Conservation (phyloP, 2,329 filamentous ascomycete species). For the Simplicillium aogashimaense region DNA sequence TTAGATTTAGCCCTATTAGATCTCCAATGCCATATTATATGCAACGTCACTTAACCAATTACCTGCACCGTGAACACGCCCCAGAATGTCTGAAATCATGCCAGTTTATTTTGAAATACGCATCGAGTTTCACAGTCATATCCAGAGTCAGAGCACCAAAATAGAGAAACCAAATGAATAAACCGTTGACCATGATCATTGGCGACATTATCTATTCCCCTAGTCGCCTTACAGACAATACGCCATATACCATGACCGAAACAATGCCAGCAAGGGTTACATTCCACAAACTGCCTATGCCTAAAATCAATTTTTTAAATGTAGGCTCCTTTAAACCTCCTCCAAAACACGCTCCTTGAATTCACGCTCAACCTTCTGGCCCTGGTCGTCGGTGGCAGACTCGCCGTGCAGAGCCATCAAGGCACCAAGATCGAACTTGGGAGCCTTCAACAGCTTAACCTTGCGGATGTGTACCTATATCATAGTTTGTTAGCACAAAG, state of each 20-base stretch:
- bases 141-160: conserved; percentile 8
- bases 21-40: not conserved
- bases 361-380: conserved; percentile 97
- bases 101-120: not conserved
- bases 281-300: not conserved
- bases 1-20: too few species aligned
- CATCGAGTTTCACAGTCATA: not conserved
- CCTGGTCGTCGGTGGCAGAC: conserved; percentile 89
- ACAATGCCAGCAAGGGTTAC: conserved; percentile 21
- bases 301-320: conserved; percentile 7
- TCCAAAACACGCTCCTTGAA: conserved; percentile 98
- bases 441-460: conserved; percentile 97
- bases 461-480: conserved; percentile 95
- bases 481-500: conserved; percentile 19
- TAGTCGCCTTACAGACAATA: conserved; percentile 31
- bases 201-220: conserved; percentile 28
- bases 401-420: conserved; percentile 96
- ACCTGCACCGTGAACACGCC: not conserved
- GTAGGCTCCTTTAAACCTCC: conserved; percentile 62
- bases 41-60: not conserved
- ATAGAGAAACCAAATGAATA: conserved; percentile 12
- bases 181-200: conserved; percentile 23
- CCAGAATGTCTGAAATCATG: not conserved
- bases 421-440: conserved; percentile 97
- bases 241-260: conserved; percentile 33